These are phyloP conservation scores for Diaporthe batatas DNA, from an alignment of 2,329 filamentous ascomycete genomes.

Conservation along the genomic window DNA sequence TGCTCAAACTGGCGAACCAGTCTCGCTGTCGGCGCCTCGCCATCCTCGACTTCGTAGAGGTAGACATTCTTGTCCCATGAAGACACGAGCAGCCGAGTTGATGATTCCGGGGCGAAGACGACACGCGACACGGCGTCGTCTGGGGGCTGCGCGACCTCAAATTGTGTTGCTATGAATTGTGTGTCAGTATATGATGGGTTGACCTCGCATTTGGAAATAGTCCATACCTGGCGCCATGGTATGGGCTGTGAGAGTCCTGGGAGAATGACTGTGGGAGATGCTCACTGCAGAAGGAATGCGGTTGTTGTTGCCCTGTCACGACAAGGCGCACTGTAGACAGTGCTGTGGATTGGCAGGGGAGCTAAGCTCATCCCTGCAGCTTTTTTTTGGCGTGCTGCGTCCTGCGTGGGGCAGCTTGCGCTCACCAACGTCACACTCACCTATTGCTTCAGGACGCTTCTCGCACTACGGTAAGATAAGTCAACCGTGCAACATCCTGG, in stretches of 20 bases:
- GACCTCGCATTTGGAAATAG: neutral
- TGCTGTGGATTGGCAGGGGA: constrained; percentile 36
- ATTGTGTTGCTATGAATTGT: constrained; percentile 72
- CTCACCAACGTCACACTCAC: constrained; percentile 33
- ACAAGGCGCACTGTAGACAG: neutral
- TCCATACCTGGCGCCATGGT: constrained; percentile 59
- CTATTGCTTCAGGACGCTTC: neutral
- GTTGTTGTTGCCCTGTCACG: neutral
- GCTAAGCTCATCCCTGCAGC: constrained; percentile 40
- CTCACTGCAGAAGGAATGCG: neutral
- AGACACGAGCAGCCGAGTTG: constrained; percentile 84
- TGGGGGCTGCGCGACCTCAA: constrained; percentile 85
- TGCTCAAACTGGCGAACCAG: constrained; percentile 83
- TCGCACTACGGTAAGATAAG: constrained; percentile 9
- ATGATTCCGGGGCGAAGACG: constrained; percentile 84
- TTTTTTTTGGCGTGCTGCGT: constrained; percentile 30
- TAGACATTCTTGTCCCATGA: constrained; percentile 97
- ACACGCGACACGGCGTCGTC: constrained; percentile 89
- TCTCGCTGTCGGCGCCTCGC: constrained; percentile 69
- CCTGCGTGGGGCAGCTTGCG: constrained; percentile 31
- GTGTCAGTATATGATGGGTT: constrained; percentile 42
- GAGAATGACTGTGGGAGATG: neutral
- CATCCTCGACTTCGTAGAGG: constrained; percentile 80
- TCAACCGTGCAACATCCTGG: constrained; percentile 1
- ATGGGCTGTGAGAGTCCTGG: neutral